These are phyloP conservation scores for Westerdykella sp. DNA, from an alignment of 2,329 filamentous ascomycete genomes.

Conservation along the genomic window DNA sequence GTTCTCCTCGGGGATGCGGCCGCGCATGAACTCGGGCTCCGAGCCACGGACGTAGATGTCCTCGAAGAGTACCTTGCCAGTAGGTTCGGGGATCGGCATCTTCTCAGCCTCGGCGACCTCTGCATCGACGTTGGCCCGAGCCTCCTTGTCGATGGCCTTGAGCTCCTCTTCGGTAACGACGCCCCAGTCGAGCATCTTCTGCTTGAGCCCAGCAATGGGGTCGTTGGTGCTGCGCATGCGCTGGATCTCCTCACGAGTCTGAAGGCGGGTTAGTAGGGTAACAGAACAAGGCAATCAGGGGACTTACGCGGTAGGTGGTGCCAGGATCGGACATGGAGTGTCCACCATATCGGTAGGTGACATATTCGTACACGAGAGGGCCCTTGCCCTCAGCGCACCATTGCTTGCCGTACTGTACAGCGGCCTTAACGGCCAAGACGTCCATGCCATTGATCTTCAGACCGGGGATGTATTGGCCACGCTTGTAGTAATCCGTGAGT, in stretches of 20 bases:
- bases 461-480: constrained; percentile 98
- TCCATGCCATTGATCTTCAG: constrained; percentile 99
- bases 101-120: constrained; percentile 88
- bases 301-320: constrained; percentile 77
- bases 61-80: constrained; percentile 80
- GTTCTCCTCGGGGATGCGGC: constrained; percentile 85
- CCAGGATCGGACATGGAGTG: constrained; percentile 99
- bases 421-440: constrained; percentile 93
- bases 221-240: constrained; percentile 99
- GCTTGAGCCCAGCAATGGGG: constrained; percentile 95
- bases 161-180: constrained; percentile 90
- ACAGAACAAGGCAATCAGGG: not conserved
- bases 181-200: constrained; percentile 94
- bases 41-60: constrained; percentile 89
- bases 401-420: constrained; percentile 88
- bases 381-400: constrained; percentile 78
- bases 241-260: constrained; percentile 96
- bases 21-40: constrained; percentile 83
- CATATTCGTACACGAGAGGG: constrained; percentile 94
- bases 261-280: constrained; percentile 10
- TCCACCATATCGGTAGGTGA: constrained; percentile 98
- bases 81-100: constrained; percentile 75
- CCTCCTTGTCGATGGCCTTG: constrained; percentile 93
- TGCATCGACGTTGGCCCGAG: constrained; percentile 73
- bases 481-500: constrained; percentile 99